Evolutionary conservation across 257 asterid genomes (phyloP).

Genomic region (Leonotis leonurus): DNA sequence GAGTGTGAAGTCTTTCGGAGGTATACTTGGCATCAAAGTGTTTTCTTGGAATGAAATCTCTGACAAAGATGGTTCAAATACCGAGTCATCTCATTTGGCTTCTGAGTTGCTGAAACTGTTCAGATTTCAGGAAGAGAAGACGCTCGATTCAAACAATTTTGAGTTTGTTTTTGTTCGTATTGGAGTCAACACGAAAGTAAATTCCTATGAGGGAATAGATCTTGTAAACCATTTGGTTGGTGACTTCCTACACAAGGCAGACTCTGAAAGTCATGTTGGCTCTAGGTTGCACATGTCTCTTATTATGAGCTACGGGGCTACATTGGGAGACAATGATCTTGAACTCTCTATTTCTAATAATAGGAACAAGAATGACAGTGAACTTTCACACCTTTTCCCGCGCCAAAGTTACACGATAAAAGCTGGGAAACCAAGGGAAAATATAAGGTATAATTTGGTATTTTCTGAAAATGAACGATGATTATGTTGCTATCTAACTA

Average conservation of each 20-base stretch:
- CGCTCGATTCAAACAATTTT: conserved; percentile 34
- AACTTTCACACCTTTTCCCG: conserved; percentile 44
- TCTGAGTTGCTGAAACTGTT: conserved; percentile 53
- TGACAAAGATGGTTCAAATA: conserved; percentile 7
- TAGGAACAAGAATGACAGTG: conserved; percentile 23
- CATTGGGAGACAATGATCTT: conserved; percentile 28
- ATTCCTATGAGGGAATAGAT: conserved; percentile 34
- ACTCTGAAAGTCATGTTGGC: conserved; percentile 41
- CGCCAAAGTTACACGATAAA: conserved; percentile 74
- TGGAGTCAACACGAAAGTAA: conserved; percentile 41
- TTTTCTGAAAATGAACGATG: not conserved
- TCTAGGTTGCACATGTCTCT: conserved; percentile 68
- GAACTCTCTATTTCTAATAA: conserved; percentile 24
- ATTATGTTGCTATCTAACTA: conserved; percentile 8
- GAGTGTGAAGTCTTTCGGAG: conserved; percentile 43
- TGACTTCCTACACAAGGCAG: conserved; percentile 30
- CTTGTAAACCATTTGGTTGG: conserved; percentile 53
- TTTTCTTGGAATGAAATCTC: conserved; percentile 36
- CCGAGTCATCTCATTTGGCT: conserved; percentile 25
- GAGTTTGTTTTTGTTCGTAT: conserved; percentile 60
- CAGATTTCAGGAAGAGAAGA: conserved; percentile 68
- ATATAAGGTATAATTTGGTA: conserved; percentile 46
- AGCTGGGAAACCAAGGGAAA: conserved; percentile 53
- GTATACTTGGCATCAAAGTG: conserved; percentile 42
- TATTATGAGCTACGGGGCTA: conserved; percentile 71